Base-by-base conservation (phyloP, 1,284 basidiomycete genomes). In the Moesziomyces globuligerus region DNA sequence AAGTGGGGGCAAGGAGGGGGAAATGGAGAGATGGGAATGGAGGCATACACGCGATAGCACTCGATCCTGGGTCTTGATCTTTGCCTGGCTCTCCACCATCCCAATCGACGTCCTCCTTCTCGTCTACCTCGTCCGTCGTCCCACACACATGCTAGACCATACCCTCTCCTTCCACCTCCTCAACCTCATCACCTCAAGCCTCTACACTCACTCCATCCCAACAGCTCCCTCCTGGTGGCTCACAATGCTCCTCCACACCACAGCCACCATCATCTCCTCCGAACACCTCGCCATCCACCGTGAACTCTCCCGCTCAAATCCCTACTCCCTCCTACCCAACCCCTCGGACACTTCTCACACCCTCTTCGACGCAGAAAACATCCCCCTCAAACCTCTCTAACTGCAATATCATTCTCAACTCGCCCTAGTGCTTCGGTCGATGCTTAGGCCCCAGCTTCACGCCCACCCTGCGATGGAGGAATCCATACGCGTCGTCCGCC, bases 111-210 rank as follows among this genome's bases (percentile, higher is more conserved):
- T 95, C 58, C 89, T 90, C 73, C 92, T 90, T 71, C 86, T 98
- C 3, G 97, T 93, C 83, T 87, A 88, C 71, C 86, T 98, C 71
- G 87, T 98, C 81, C 89, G 93, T 38, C 87, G 92, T 34, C 95
- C 96, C 40, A 92, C 94, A 6, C 88, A 96, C 76, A 91, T 98
- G 78, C 89, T 98, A 72, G 95, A 98, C 84, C 97, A 97, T 84
- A 86, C 91, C 8, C 83, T 95, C 55, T 98, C 96, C 0, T 88
- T 98, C 49, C 85, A 91, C 51, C 90, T 96, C 85, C 90, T 91
- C 79, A 94, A 98, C 83, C 85, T 96, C 47, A 89, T 97, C 50
- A 85, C 97, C 52, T 94, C 94, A 42, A 93, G 91, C 17, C 95
- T 94, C 83, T 96, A 94, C 83, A 89, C 93, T 2, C 88, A 89